phyloP scores from a whole-genome alignment of 768 basidiomycete genomes.

The Harrya chromipes region DNA sequence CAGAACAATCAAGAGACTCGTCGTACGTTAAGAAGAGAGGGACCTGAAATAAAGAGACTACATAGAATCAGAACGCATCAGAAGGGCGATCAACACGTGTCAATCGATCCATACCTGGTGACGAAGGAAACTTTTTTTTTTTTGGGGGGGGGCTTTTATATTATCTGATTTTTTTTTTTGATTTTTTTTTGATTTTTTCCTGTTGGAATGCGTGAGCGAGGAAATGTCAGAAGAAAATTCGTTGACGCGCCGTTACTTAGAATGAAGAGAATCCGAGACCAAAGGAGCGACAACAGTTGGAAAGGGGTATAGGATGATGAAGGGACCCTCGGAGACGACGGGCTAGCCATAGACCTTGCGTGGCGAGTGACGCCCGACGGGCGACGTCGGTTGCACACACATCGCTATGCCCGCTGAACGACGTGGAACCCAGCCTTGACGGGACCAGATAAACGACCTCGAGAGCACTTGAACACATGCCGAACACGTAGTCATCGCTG shows the following conservation, averaged over 20 bases:
- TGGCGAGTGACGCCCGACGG: neutral
- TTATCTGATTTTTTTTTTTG: too few relatives aligned
- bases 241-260: neutral
- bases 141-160: too few relatives aligned
- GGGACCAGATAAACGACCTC: neutral
- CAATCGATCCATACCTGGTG: too few relatives aligned
- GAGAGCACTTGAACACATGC: neutral
- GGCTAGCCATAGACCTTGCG: neutral
- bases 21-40: too few relatives aligned
- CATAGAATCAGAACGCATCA: too few relatives aligned
- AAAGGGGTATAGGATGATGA: conserved; percentile 12
- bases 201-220: too few relatives aligned
- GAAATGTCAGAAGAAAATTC: too few relatives aligned
- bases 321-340: neutral
- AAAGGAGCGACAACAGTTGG: neutral
- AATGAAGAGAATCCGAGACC: neutral
- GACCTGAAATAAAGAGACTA: too few relatives aligned
- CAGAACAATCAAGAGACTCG: too few relatives aligned
- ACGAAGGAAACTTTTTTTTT: too few relatives aligned
- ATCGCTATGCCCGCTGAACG: neutral
- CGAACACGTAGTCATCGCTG: neutral
- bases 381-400: neutral
- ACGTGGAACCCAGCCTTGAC: neutral
- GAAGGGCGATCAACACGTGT: too few relatives aligned
- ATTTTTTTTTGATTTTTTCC: too few relatives aligned